Conservation (phyloP, 2,329 filamentous ascomycete species). For the Sporothrix schenckii region DNA sequence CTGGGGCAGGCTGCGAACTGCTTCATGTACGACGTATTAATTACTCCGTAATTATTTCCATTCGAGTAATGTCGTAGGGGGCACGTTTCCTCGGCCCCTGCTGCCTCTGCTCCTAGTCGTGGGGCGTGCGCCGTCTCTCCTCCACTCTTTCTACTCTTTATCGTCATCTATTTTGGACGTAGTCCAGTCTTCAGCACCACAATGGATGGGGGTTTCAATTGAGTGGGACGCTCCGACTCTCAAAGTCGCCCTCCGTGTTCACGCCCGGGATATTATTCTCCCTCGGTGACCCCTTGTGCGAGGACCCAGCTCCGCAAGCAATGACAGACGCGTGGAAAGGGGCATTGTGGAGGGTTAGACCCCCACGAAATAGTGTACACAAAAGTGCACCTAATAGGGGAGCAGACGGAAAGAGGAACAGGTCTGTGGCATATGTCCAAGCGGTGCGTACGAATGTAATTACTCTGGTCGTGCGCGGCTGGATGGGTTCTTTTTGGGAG, state of each 20-base stretch:
- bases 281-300: constrained; percentile 18
- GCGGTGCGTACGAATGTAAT: too few species aligned
- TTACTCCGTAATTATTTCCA: too few species aligned
- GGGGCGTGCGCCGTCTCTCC: too few species aligned
- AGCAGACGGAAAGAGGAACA: background rate
- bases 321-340: constrained; percentile 5
- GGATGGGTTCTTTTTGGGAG: too few species aligned
- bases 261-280: constrained; percentile 10
- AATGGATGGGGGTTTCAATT: background rate
- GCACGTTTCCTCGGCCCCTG: constrained; percentile 9
- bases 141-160: too few species aligned
- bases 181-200: too few species aligned
- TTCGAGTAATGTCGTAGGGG: background rate
- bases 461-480: too few species aligned
- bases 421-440: too few species aligned
- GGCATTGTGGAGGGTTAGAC: background rate
- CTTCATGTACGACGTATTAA: too few species aligned
- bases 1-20: background rate
- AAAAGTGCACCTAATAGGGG: background rate
- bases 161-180: too few species aligned
- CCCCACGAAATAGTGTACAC: background rate
- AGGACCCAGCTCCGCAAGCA: background rate
- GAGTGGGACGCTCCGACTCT: constrained; percentile 14
- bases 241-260: background rate
- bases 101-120: background rate